Evolutionary conservation across 2,329 filamentous ascomycete genomes (phyloP), one percentile per base, ranked within the genome.

Genomic region (Cadophora malorum): DNA sequence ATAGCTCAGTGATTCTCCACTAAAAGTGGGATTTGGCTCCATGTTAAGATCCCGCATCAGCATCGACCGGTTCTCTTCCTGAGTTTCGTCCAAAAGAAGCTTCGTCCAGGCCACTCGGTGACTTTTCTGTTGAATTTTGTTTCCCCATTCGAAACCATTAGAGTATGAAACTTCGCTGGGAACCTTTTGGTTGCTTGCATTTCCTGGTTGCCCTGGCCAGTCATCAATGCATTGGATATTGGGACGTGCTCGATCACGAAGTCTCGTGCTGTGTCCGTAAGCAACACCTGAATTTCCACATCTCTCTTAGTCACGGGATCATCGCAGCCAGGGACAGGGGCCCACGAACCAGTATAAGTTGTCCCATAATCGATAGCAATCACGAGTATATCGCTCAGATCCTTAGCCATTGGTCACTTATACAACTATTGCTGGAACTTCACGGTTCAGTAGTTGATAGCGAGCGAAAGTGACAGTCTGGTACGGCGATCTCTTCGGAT

Each of bases 141-240:
- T 58, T 35, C 55, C 55, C 55, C 55, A 58, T 10, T 33, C 35
- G 21, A 33, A 33, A 3, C 28, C 16, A 8, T 58, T 41, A 16
- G 31, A 33, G 55, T 58, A 58, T 19, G 55, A 28, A 23, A 58
- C 55, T 33, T 58, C 31, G 25, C 55, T 58, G 25, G 55, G 55
- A 58, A 58, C 55, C 31, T 58, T 58, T 16, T 58, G 31, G 55
- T 38, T 58, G 25, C 31, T 58, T 35, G 55, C 14, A 58, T 58
- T 58, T n/a, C 35, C 23, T 33, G 28, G 21, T 4, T n/a, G 28
- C 3, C 55, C 55, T 2, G 55, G 55, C 55, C 55, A 58, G 55
- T 58, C 35, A 33, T 35, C 35, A 31, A 58, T 58, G 25, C 28
- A 33, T 12, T 58, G 55, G 21, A 58, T 58, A 21, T 58, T 28